These are phyloP conservation scores for Aspergillus niger DNA, from an alignment of 2,329 filamentous ascomycete genomes.

Conservation along the genomic window DNA sequence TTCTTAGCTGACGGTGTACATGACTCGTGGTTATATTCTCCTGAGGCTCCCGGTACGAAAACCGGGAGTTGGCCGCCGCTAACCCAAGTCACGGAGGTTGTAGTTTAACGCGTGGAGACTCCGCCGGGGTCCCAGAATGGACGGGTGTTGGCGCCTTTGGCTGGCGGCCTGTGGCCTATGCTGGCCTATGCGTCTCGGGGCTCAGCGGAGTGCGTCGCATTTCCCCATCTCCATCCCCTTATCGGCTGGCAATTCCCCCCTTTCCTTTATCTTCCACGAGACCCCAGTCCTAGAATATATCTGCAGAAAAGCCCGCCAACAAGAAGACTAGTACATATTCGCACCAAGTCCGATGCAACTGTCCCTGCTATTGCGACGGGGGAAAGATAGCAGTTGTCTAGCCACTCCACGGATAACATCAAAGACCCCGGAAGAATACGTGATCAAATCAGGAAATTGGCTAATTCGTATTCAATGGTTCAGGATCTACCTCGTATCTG, in stretches of 20 bases:
- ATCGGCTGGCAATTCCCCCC: neutral
- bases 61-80: neutral
- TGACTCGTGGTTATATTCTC: neutral
- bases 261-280: neutral
- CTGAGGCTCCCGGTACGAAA: neutral
- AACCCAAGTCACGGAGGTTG: slow-evolving; percentile 1
- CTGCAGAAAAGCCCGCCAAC: neutral
- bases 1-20: neutral
- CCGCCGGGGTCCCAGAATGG: neutral
- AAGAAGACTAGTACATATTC: neutral
- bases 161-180: neutral
- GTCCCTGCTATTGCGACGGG: neutral
- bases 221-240: neutral
- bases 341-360: neutral
- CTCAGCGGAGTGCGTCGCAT: neutral
- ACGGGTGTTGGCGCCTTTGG: neutral
- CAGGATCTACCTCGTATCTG: slow-evolving; percentile 7
- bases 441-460: slow-evolving; percentile 5
- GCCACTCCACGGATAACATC: neutral
- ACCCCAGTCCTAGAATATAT: neutral
- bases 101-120: neutral
- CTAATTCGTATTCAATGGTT: neutral
- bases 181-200: neutral
- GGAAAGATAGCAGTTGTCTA: neutral
- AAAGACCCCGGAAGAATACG: neutral